Percentiles rank a stretch among this genome's conserved stretches.
These are phyloP conservation scores for Ophiostoma novo-ulmi DNA, from an alignment of 2,329 filamentous ascomycete genomes.

Conservation along the genomic window DNA sequence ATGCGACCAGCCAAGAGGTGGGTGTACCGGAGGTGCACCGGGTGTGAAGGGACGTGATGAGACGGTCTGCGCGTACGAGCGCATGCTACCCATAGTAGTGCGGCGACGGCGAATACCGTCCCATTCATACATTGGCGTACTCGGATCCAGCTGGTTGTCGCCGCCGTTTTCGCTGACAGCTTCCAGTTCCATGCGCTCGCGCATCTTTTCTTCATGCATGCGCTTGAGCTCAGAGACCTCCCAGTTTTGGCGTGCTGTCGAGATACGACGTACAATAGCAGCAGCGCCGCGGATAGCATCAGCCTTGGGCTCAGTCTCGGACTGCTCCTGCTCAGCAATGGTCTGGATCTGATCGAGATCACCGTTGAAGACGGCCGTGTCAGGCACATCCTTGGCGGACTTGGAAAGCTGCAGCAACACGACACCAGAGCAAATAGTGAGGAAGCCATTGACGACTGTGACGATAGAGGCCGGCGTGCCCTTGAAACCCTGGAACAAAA, in stretches of 20 bases:
- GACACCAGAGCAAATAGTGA: constrained; percentile 89
- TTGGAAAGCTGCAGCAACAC: constrained; percentile 94
- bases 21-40: constrained; percentile 45
- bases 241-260: constrained; percentile 66
- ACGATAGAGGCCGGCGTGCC: constrained; percentile 74
- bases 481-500: constrained; percentile 91
- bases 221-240: constrained; percentile 74
- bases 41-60: constrained; percentile 32
- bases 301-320: constrained; percentile 93
- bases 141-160: constrained; percentile 21
- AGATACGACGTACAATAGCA: constrained; percentile 80
- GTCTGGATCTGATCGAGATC: constrained; percentile 93
- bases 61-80: constrained; percentile 32
- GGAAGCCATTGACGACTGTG: constrained; percentile 87
- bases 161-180: constrained; percentile 68
- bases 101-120: constrained; percentile 77
- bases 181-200: constrained; percentile 66
- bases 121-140: constrained; percentile 61
- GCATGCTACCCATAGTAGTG: constrained; percentile 42
- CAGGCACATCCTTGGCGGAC: constrained; percentile 94
- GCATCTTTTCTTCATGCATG: constrained; percentile 70
- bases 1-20: constrained; percentile 80
- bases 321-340: constrained; percentile 89
- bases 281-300: constrained; percentile 90
- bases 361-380: constrained; percentile 84